phyloP scores from a whole-genome alignment of 1,284 basidiomycete genomes.

The Leccinum idahoense region DNA sequence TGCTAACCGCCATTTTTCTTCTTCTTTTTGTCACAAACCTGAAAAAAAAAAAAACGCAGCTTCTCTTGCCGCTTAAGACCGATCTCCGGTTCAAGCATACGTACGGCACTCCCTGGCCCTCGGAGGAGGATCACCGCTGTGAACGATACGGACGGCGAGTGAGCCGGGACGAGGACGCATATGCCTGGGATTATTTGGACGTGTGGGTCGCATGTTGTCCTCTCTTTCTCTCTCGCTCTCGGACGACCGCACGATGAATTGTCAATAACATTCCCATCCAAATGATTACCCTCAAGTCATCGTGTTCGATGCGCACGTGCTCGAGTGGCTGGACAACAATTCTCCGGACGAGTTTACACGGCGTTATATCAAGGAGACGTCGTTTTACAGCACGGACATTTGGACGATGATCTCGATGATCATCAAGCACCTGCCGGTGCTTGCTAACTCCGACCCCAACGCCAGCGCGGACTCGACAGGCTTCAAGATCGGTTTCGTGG shows the following conservation, averaged over 20 bases:
- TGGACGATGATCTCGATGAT: conserved; percentile 75
- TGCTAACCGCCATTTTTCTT: conserved; percentile 3
- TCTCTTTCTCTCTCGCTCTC: too few relatives aligned
- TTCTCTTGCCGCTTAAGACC: conserved; percentile 71
- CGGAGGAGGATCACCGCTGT: conserved; percentile 32
- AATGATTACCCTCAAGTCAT: conserved; percentile 47
- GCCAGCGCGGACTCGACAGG: conserved; percentile 2
- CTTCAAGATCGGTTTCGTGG: conserved; percentile 61
- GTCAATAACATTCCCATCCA: too few relatives aligned
- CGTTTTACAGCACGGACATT: conserved; percentile 70
- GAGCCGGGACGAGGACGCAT: conserved; percentile 57
- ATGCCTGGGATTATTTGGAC: too few relatives aligned
- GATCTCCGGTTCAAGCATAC: conserved; percentile 48
- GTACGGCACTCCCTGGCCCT: conserved; percentile 48
- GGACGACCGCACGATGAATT: not conserved
- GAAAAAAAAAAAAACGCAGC: conserved; percentile 36
- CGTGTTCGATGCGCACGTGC: conserved; percentile 88
- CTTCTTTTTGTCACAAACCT: not conserved
- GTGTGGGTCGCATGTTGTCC: conserved; percentile 10
- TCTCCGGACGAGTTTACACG: conserved; percentile 71
- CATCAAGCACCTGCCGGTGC: conserved; percentile 44
- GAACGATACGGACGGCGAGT: conserved; percentile 55
- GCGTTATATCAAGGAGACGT: conserved; percentile 90
- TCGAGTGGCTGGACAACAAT: conserved; percentile 74
- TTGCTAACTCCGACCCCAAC: not conserved